A percentile compares a stretch with the other conserved stretches of the same genome.
These are phyloP conservation scores for Euphorbia celastroides DNA, from an alignment of 441 rosid genomes.

Conservation along the genomic window DNA sequence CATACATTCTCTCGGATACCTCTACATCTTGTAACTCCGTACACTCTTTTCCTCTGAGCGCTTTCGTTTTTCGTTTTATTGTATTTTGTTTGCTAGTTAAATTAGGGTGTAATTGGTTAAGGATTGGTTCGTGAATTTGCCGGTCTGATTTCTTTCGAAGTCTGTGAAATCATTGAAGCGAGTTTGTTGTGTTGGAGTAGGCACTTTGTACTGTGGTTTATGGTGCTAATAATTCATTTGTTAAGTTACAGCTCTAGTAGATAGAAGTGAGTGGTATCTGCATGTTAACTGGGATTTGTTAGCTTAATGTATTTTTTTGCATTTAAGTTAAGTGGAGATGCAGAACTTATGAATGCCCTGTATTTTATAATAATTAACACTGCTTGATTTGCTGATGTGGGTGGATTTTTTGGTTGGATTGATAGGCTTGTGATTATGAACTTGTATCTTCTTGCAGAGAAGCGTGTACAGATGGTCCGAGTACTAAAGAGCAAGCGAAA, in stretches of 20 bases:
- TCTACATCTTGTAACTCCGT: slow-evolving; percentile 60
- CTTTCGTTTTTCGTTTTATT: background rate
- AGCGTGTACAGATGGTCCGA: slow-evolving; percentile 46
- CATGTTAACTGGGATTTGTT: background rate
- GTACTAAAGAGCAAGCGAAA: slow-evolving; percentile 49
- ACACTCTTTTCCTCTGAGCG: background rate
- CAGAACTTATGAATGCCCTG: background rate
- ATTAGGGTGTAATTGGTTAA: slow-evolving; percentile 11
- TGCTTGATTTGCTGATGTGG: background rate
- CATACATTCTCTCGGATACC: slow-evolving; percentile 86
- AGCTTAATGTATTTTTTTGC: background rate
- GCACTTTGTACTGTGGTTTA: background rate
- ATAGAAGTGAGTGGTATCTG: background rate
- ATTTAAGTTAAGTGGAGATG: background rate
- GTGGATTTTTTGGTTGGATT: slow-evolving; percentile 10
- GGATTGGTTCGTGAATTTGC: background rate
- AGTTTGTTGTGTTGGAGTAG: background rate
- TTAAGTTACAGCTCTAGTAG: background rate
- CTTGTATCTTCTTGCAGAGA: slow-evolving; percentile 51
- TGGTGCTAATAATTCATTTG: background rate
- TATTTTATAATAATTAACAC: background rate
- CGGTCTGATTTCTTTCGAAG: background rate
- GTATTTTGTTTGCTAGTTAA: background rate
- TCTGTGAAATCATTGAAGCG: background rate
- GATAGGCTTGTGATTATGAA: background rate